These are phyloP conservation scores for Rhododendron ferrugineum DNA, from an alignment of 148 eudicot species.

Conservation along the genomic window DNA sequence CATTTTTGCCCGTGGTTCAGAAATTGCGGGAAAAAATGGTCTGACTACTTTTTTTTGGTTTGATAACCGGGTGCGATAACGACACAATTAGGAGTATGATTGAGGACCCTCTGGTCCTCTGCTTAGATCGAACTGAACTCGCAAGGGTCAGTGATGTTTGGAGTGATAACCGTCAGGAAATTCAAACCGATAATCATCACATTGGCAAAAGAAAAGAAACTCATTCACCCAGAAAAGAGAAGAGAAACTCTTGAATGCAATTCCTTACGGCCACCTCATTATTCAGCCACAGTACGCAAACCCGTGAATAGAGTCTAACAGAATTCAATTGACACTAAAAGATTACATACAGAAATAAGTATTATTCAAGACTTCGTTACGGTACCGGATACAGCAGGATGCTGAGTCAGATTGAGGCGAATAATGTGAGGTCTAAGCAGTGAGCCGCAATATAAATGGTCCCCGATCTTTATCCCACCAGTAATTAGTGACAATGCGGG, in stretches of 20 bases:
- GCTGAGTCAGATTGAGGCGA: constrained; percentile 48
- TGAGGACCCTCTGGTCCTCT: no score
- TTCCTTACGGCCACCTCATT: background rate
- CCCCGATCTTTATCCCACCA: constrained; percentile 37
- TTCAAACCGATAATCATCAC: background rate
- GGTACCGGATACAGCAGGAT: constrained; percentile 13
- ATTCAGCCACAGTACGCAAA: background rate
- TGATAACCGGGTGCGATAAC: no score
- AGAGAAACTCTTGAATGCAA: background rate
- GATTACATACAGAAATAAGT: background rate
- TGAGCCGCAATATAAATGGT: constrained; percentile 56
- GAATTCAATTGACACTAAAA: no score
- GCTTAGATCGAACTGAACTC: no score
- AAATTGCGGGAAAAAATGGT: no score
- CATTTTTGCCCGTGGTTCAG: no score
- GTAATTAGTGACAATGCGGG: constrained; percentile 28
- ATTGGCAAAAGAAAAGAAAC: background rate
- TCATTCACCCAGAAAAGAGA: background rate
- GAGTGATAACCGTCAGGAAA: no score
- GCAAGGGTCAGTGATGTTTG: no score
- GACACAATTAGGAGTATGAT: no score
- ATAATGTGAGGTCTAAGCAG: constrained; percentile 38
- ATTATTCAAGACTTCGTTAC: background rate
- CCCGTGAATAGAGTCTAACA: background rate
- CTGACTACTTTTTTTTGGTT: no score